Evolutionary conservation across 768 basidiomycete species (phyloP).

Genomic region (Rhodotorula toruloides): DNA sequence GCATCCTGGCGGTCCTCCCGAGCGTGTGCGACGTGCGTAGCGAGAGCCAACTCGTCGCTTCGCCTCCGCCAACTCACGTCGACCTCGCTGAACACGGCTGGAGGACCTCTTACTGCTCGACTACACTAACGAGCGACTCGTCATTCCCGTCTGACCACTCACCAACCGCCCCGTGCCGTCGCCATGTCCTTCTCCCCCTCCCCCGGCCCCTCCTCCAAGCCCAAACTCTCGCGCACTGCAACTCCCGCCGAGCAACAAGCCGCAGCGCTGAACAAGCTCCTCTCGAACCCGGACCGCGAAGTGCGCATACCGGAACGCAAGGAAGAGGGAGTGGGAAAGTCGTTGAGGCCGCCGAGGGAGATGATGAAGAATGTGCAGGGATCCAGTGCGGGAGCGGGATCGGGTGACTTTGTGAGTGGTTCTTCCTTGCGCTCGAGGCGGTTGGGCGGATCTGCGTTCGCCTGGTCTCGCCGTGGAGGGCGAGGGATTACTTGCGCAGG

Average conservation of each 20-base stretch:
- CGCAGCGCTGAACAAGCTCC: constrained; percentile 72
- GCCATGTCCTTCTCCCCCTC: neutral
- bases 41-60: too few species aligned
- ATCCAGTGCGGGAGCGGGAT: constrained; percentile 92
- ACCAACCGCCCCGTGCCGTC: too few species aligned
- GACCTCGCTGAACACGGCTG: too few species aligned
- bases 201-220: neutral
- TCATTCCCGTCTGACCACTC: neutral
- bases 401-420: constrained; percentile 54
- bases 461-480: neutral
- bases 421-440: too few species aligned
- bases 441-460: too few species aligned
- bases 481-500: neutral
- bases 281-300: constrained; percentile 81
- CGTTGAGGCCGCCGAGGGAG: constrained; percentile 69
- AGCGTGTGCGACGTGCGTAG: too few species aligned
- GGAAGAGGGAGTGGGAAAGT: constrained; percentile 59
- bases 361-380: constrained; percentile 99
- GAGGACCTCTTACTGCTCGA: too few species aligned
- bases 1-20: neutral
- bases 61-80: too few species aligned
- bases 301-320: constrained; percentile 72
- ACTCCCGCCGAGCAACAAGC: constrained; percentile 53
- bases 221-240: neutral
- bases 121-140: too few species aligned